phyloP scores from a whole-genome alignment of 768 basidiomycete genomes.

The Hericium erinaceus region DNA sequence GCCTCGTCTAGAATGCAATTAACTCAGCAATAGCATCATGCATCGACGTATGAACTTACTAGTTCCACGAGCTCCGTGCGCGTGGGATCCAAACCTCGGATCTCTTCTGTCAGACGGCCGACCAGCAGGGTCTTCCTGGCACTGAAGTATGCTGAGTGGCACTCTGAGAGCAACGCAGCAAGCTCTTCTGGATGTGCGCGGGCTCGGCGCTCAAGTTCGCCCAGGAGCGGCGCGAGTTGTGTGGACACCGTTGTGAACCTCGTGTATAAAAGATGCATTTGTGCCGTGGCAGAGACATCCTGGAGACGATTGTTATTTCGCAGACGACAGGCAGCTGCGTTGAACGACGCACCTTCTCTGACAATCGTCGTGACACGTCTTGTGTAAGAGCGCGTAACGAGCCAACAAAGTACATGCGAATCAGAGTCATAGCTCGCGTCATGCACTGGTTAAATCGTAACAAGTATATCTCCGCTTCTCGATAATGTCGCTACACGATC shows the following conservation, averaged over 20 bases:
- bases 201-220: slow-evolving; percentile 79
- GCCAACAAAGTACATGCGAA: slow-evolving; percentile 93
- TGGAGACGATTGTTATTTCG: background rate
- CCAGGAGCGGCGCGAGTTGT: slow-evolving; percentile 67
- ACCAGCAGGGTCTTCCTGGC: slow-evolving; percentile 66
- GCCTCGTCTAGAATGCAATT: slow-evolving; percentile 53
- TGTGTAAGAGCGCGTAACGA: slow-evolving; percentile 69
- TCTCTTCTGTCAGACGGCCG: slow-evolving; percentile 69
- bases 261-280: slow-evolving; percentile 81
- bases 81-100: slow-evolving; percentile 70
- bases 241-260: slow-evolving; percentile 70
- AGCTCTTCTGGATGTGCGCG: slow-evolving; percentile 76
- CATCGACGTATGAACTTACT: slow-evolving; percentile 30
- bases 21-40: slow-evolving; percentile 1
- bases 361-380: slow-evolving; percentile 65
- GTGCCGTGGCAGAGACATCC: slow-evolving; percentile 55
- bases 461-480: slow-evolving; percentile 90
- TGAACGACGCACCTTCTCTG: slow-evolving; percentile 50
- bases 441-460: slow-evolving; percentile 97
- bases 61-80: slow-evolving; percentile 82
- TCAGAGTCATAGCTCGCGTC: slow-evolving; percentile 95
- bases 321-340: background rate
- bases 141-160: slow-evolving; percentile 76
- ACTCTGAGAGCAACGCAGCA: slow-evolving; percentile 72
- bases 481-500: slow-evolving; percentile 65